phyloP scores from a whole-genome alignment of 2,329 filamentous ascomycete genomes.

The Penicillium sp. region DNA sequence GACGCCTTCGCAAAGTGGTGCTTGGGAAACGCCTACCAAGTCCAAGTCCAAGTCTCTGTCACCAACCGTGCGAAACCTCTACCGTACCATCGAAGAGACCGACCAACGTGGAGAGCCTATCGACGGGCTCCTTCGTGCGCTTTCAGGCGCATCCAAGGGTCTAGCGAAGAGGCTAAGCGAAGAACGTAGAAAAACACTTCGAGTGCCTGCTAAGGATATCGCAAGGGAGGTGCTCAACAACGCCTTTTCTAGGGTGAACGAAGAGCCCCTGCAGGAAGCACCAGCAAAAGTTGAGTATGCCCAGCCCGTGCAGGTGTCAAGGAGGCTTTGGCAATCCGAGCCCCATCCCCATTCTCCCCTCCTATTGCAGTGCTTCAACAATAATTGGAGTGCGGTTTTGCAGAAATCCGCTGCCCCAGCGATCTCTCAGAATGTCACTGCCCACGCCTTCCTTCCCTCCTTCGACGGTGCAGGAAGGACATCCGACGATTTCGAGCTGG shows the following conservation, averaged over 20 bases:
- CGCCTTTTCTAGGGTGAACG: slow-evolving; percentile 7
- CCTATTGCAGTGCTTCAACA: slow-evolving; percentile 29
- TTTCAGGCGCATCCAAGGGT: slow-evolving; percentile 27
- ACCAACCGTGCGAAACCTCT: slow-evolving; percentile 32
- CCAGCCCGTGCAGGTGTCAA: slow-evolving; percentile 14
- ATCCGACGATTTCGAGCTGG: slow-evolving; percentile 12
- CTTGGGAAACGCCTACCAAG: slow-evolving; percentile 13
- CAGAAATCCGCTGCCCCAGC: slow-evolving; percentile 35
- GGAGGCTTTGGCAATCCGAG: slow-evolving; percentile 26
- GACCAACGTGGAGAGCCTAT: slow-evolving; percentile 34
- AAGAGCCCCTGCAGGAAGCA: slow-evolving; percentile 6
- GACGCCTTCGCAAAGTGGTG: slow-evolving; percentile 1
- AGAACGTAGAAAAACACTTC: slow-evolving; percentile 14
- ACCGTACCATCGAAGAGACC: slow-evolving; percentile 37
- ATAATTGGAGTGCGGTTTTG: slow-evolving; percentile 23
- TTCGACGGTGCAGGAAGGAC: slow-evolving; percentile 36
- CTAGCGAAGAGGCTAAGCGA: slow-evolving; percentile 17
- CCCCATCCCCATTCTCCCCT: slow-evolving; percentile 22
- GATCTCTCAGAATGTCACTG: slow-evolving; percentile 36
- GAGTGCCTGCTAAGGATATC: background rate
- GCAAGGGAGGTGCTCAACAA: slow-evolving; percentile 1
- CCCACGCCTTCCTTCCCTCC: slow-evolving; percentile 34
- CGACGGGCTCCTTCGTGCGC: slow-evolving; percentile 34
- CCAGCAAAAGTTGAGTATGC: slow-evolving; percentile 1
- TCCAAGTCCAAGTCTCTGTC: slow-evolving; percentile 19